These are phyloP conservation scores for Coemansia sp. DNA, from an alignment of 192 early-diverging fungal species.

Conservation along the genomic window DNA sequence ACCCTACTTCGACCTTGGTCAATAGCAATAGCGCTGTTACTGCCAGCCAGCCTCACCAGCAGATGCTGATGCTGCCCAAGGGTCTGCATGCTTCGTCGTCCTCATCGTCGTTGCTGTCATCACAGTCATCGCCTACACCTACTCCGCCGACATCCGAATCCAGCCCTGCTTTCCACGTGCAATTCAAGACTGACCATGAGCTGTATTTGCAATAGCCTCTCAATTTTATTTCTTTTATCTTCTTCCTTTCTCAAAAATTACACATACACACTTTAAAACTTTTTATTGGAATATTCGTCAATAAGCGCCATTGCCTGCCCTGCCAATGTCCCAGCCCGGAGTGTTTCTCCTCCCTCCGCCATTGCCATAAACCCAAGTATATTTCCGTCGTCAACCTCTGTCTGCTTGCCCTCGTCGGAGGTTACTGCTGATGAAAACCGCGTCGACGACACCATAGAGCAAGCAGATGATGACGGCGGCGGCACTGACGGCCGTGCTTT, in stretches of 20 bases:
- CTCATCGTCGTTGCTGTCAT: slow-evolving; percentile 4
- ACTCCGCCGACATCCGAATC: slow-evolving; percentile 28
- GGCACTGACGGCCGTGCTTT: too few species aligned
- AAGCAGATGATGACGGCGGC: too few species aligned
- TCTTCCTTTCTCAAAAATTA: background rate
- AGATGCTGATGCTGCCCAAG: slow-evolving; percentile 22
- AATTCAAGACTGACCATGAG: slow-evolving; percentile 45
- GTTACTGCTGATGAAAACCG: background rate
- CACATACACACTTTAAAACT: background rate
- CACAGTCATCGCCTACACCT: slow-evolving; percentile 27
- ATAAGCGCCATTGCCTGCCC: background rate
- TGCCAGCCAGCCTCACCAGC: slow-evolving; percentile 16
- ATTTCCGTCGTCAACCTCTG: background rate
- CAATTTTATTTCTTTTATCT: background rate
- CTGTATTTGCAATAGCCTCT: slow-evolving; percentile 29
- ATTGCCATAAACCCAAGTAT: background rate
- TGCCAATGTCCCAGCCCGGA: background rate
- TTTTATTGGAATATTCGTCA: background rate
- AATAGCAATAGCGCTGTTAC: too few species aligned
- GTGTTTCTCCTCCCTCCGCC: background rate
- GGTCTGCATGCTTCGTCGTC: slow-evolving; percentile 14
- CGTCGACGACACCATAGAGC: slow-evolving; percentile 5
- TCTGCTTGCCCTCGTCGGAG: background rate
- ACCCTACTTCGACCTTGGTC: slow-evolving; percentile 18
- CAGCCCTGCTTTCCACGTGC: slow-evolving; percentile 30